These are phyloP conservation scores for Plasmodium yoelii DNA, from an alignment of 169 alveolate genomes.

Conservation along the genomic window DNA sequence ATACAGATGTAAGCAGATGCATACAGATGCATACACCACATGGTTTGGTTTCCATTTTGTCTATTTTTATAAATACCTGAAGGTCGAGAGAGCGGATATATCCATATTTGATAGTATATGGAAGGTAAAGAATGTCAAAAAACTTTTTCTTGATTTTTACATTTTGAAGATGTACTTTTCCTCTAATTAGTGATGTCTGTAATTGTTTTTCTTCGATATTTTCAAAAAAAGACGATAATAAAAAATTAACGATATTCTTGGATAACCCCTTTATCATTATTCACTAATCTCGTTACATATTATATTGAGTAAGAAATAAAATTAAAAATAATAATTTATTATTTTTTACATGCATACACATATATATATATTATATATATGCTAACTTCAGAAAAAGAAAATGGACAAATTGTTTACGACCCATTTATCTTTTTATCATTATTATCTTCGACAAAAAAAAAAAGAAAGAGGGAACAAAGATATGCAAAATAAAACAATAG, in stretches of 20 bases:
- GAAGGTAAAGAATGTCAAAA: slow-evolving; percentile 31
- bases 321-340: too few relatives aligned
- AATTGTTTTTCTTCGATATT: slow-evolving; percentile 64
- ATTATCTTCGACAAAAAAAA: slow-evolving; percentile 37
- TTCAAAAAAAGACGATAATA: slow-evolving; percentile 58
- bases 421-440: slow-evolving; percentile 5
- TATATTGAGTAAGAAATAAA: not conserved
- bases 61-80: slow-evolving; percentile 5
- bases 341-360: not conserved
- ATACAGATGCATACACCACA: too few relatives aligned
- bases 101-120: slow-evolving; percentile 66
- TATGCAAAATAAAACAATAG: not conserved
- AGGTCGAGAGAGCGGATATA: slow-evolving; percentile 59
- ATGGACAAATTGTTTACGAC: not conserved
- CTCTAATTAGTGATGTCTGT: slow-evolving; percentile 59
- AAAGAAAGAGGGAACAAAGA: slow-evolving; percentile 6
- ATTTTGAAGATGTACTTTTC: slow-evolving; percentile 65
- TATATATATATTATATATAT: not conserved
- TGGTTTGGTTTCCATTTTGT: not conserved
- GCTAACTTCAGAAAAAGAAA: not conserved
- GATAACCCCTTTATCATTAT: slow-evolving; percentile 67
- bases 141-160: slow-evolving; percentile 45
- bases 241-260: slow-evolving; percentile 62
- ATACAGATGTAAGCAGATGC: not conserved
- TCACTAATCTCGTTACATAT: not conserved